phyloP scores from a whole-genome alignment of 192 early-diverging fungal species.

The Thamnidium elegans region DNA sequence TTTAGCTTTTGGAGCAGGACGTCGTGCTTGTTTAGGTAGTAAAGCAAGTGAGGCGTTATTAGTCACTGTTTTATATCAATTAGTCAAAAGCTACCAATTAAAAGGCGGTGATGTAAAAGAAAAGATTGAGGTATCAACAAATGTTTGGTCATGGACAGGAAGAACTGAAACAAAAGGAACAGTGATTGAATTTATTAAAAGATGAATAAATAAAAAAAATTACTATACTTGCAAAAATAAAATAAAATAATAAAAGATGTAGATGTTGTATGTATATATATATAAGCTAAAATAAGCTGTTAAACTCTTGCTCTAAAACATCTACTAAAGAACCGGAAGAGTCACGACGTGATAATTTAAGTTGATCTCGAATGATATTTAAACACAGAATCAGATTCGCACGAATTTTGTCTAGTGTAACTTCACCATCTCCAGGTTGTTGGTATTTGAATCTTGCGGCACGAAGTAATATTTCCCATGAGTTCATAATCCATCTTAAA shows the following conservation, averaged over 20 bases:
- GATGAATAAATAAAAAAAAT: not conserved
- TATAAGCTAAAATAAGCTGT: not conserved
- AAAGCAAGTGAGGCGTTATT: constrained; percentile 20
- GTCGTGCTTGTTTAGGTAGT: constrained; percentile 31
- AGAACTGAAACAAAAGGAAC: constrained; percentile 25
- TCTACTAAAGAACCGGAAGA: not conserved
- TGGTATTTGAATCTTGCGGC: not conserved
- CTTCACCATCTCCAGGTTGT: not conserved
- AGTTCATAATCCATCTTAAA: constrained; percentile 4
- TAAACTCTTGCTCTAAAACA: not conserved
- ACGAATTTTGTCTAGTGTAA: not conserved
- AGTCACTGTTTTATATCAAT: not conserved
- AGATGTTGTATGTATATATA: too few species aligned
- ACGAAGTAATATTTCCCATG: not conserved
- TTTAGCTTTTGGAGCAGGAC: constrained; percentile 38
- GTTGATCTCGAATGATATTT: not conserved
- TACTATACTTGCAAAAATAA: too few species aligned
- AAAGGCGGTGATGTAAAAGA: constrained; percentile 17
- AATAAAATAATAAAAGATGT: not conserved
- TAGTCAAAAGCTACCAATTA: constrained; percentile 20
- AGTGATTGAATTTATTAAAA: constrained; percentile 3
- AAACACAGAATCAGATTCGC: not conserved
- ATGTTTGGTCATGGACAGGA: constrained; percentile 28
- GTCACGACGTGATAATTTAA: not conserved
- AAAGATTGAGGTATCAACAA: not conserved